Evolutionary conservation across 192 early-diverging fungal species (phyloP), one percentile per base, ranked within the genome.

Genomic region (Phycomyces blakesleeanus): DNA sequence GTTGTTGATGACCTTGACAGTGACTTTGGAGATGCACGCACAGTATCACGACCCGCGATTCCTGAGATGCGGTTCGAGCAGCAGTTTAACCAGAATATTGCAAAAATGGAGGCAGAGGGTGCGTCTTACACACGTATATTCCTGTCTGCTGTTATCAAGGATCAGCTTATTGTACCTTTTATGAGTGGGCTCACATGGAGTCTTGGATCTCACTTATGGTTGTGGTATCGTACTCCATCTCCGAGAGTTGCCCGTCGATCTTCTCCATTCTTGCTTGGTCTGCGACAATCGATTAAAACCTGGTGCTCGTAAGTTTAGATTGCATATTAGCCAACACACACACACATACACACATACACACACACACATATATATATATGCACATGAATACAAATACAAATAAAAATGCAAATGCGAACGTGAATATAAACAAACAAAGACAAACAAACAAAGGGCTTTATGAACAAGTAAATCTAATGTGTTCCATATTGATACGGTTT

Each of bases 51-150:
- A 15, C 72, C 68, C n/a, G 38, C 64, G n/a, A 42, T 75, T 9
- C 73, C 73, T 14, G 73, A 75, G 9, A 61, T 70, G 64, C 59
- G 73, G n/a, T 75, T 67, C 26, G 73, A 70, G 26, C 50, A 69
- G 25, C 73, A 75, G 37, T 63, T 75, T 38, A 44, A 70, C 24
- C 57, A 61, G 47, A 41, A 53, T 8, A 59, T 75, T 8, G 54
- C 49, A 22, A 27, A 39, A 16, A 44, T 70, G 34, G 21, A 63
- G 14, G 62, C 34, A 21, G 56, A 57, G 9, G 64, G 64, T 3
- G 41, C 53, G 7, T 59, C 62, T 6, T 21, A 12, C 21, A 16
- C 42, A 1, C 39, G 50, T 26, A 70, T 75, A 20, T 62, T 75
- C 16, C 60, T 63, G 47, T 67, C 63, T 8, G 61, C 64, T 15